Base-by-base conservation (phyloP, 306 rosid species). In the Pueraria montana region DNA sequence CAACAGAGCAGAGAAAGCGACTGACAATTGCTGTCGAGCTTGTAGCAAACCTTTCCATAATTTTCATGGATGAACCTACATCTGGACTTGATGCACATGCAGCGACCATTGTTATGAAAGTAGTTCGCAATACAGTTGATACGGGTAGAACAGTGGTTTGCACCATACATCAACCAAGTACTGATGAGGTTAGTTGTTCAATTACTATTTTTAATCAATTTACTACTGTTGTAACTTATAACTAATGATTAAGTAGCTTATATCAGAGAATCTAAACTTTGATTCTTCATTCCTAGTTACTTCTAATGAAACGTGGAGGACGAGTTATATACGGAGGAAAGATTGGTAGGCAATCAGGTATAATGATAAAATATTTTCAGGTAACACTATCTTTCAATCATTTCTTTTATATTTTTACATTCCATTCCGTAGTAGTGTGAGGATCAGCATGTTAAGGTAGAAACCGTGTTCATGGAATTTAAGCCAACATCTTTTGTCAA, bases 51-150 rank as follows among this genome's bases (percentile, higher is more conserved):
- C 98, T 93, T 77, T 91, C 94, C 21, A 93, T 93, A 7, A 91
- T 93, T 77, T 93, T 93, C 20, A 91, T 94, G 98, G 98, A 92
- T 83, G 98, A 94, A 83, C 98, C 97, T 62, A 94, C 98, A 42
- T 91, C 98, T 45, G 98, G 97, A 72, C 93, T 94, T 42, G 98
- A 94, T 83, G 95, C 97, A 11, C 87, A 97, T 30, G 98, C 98
- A 7, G 98, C 98, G 1, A 95, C 98, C 49, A 94, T 92, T 70
- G 98, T 94, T 6, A 94, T 92, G 98, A 68, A 97, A 84, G 85
- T 95, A 40, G 97, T 94, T 74, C 93, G 97, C 38, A 94, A 94
- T 69, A 92, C 97, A 13, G 98, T 94, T 63, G 97, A 94, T 79
- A 92, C 98, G 2, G 97, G 98, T 75, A 88, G 98, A 89, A 92